Evolutionary conservation across 2,329 filamentous ascomycete species (phyloP), one percentile per base, ranked within the genome.

Genomic region (Dothidotthia symphoricarpi): DNA sequence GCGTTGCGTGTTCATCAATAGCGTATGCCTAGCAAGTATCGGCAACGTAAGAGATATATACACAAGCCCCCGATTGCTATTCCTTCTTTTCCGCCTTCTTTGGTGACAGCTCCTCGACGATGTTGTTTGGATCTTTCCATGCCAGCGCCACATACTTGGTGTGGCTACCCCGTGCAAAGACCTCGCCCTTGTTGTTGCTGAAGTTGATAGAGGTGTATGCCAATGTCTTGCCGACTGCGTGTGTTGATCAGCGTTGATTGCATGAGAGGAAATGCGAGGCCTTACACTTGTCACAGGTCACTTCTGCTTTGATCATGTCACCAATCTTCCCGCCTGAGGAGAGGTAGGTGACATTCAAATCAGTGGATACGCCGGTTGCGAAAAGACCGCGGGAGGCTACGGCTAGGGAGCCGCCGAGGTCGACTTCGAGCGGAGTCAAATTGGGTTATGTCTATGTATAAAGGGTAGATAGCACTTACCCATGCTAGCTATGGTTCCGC

Each of bases 401-500:
- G 7, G 81, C 81, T 8, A 85, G 67, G 12, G 79, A 83, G 15
- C 82, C 82, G 4, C 82, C 81, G 1, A 84, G 75, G 50, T 85
- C 81, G 31, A 83, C 80, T 22, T 22, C 9, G 9, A 5, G 19
- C 5, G 19, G 5, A 22, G 19, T 22, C 19, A 22, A 15, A 6
- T 36, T 24, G 13, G 16, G 14, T 28, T 26, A 31, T 16, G 24
- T 34, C 29, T 25, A 28, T 15, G 7, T 15, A 22, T 22, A 22
- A 12, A 28, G 11, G 12, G 16, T 9, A 12, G 13, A n/a, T 4
- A 12, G 15, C 7, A 28, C 9, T 15, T 50, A 63, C 62, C 82
- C 69, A 90, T 82, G 59, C 82, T 86, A 3, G 86, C 86, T 17
- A 91, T 82, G 0, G 86, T 87, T 3, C 86, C 86, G 13, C 86